These are phyloP conservation scores for Elsinoe ampelina DNA, from an alignment of 2,329 filamentous ascomycete species.

Conservation along the genomic window DNA sequence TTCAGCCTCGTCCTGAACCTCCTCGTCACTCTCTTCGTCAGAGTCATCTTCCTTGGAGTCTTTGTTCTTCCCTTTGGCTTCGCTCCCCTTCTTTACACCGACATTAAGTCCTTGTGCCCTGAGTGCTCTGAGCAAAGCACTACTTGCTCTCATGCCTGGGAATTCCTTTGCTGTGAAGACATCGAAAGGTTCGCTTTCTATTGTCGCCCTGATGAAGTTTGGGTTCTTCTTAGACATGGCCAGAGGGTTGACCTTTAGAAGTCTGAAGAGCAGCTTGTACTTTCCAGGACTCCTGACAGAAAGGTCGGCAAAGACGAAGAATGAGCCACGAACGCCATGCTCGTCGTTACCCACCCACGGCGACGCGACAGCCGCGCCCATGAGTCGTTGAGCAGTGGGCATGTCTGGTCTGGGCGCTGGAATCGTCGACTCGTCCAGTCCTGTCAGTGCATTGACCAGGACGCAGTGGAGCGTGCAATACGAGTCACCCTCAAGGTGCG, in stretches of 20 bases:
- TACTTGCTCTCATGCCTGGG: slow-evolving; percentile 72
- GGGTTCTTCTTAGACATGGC: slow-evolving; percentile 45
- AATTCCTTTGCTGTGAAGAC: slow-evolving; percentile 83
- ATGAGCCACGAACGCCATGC: slow-evolving; percentile 62
- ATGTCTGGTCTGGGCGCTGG: slow-evolving; percentile 40
- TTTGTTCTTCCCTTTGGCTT: slow-evolving; percentile 36
- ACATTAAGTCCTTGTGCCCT: slow-evolving; percentile 76
- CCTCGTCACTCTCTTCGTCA: slow-evolving; percentile 27
- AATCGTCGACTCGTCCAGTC: slow-evolving; percentile 56
- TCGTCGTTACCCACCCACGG: slow-evolving; percentile 71
- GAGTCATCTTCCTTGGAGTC: slow-evolving; percentile 34
- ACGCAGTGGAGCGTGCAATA: slow-evolving; percentile 56
- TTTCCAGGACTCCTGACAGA: slow-evolving; percentile 67
- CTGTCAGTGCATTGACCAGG: slow-evolving; percentile 61
- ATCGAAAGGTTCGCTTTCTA: slow-evolving; percentile 61
- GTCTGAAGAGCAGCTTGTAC: slow-evolving; percentile 65
- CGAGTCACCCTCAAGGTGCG: slow-evolving; percentile 40
- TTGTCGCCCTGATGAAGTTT: slow-evolving; percentile 41
- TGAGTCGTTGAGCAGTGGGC: slow-evolving; percentile 62
- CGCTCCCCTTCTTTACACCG: slow-evolving; percentile 78
- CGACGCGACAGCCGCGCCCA: slow-evolving; percentile 69
- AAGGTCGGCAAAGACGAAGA: slow-evolving; percentile 78
- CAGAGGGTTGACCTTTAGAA: slow-evolving; percentile 60
- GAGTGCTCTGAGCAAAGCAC: slow-evolving; percentile 60
- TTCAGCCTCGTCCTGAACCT: slow-evolving; percentile 29